Percentiles rank a stretch among this genome's conserved stretches.
phyloP scores from a whole-genome alignment of 2,329 filamentous ascomycete genomes.

The Aureobasidium sp. region DNA sequence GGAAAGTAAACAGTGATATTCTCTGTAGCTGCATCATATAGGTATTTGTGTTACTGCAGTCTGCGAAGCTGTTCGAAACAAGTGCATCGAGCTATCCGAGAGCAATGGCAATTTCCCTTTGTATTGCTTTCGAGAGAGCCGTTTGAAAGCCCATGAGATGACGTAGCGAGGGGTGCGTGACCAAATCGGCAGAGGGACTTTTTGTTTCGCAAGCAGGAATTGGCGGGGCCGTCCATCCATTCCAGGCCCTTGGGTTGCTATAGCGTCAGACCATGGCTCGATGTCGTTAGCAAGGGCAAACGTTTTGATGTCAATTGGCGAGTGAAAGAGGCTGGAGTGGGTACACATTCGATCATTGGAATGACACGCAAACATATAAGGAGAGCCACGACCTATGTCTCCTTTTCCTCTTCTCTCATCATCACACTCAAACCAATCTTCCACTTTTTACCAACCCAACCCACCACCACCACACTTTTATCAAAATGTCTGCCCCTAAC shows the following conservation, averaged over 20 bases:
- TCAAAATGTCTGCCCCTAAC: slow-evolving; percentile 39
- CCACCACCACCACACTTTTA: slow-evolving; percentile 15
- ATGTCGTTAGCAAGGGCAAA: slow-evolving; percentile 12
- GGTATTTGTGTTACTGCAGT: no score
- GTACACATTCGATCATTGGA: slow-evolving; percentile 8
- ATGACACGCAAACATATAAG: slow-evolving; percentile 10
- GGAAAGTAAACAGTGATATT: no score
- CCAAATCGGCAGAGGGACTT: neutral
- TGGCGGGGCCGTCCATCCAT: slow-evolving; percentile 10
- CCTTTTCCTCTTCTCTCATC: slow-evolving; percentile 8
- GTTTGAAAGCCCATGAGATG: neutral
- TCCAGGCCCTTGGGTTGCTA: neutral
- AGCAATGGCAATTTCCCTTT: neutral
- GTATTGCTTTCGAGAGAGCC: neutral
- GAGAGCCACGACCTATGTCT: neutral
- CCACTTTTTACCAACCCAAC: slow-evolving; percentile 7
- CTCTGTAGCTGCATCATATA: no score
- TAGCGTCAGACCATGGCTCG: slow-evolving; percentile 10
- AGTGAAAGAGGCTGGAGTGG: neutral
- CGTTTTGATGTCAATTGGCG: slow-evolving; percentile 4
- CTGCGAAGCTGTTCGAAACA: neutral
- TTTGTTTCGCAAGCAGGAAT: slow-evolving; percentile 8
- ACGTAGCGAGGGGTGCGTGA: slow-evolving; percentile 12
- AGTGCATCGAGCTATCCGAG: neutral
- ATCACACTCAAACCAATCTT: slow-evolving; percentile 2